Conservation (phyloP, 2,329 filamentous ascomycete genomes). For the Pseudogymnoascus sp. region DNA sequence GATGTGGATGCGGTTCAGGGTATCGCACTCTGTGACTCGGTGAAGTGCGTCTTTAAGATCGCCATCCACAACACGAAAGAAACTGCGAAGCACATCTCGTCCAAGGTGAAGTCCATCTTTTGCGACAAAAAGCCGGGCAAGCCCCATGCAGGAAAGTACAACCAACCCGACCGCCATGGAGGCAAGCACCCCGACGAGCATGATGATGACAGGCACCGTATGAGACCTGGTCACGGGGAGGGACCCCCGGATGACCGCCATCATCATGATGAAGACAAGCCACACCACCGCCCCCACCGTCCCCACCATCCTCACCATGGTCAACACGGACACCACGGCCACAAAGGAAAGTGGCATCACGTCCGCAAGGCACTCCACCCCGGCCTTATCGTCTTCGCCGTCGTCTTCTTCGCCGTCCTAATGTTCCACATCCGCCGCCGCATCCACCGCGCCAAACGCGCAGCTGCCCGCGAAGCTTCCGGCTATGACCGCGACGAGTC, state of each 20-base stretch:
- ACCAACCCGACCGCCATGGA: neutral
- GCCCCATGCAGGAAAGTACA: neutral
- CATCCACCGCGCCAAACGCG: neutral
- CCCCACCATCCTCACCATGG: neutral
- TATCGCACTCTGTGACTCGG: neutral
- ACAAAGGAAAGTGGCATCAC: neutral
- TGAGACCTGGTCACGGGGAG: neutral
- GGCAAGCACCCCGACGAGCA: neutral
- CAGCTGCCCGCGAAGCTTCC: neutral
- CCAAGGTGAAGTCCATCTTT: neutral
- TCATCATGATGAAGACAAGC: neutral
- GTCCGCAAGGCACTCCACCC: neutral
- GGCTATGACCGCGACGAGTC: neutral
- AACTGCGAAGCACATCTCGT: neutral
- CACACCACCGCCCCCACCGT: neutral
- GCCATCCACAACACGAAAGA: conserved; percentile 5
- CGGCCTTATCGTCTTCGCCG: neutral
- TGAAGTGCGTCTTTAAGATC: neutral
- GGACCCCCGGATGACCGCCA: neutral
- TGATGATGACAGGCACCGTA: neutral
- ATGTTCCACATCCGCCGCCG: neutral
- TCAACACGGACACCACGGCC: neutral
- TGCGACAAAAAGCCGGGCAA: neutral
- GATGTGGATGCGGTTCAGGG: neutral
- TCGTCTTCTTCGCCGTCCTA: neutral